These are phyloP conservation scores for Thalassiosira mediterranea DNA, from an alignment of 352 stramenopile genomes.

Conservation along the genomic window DNA sequence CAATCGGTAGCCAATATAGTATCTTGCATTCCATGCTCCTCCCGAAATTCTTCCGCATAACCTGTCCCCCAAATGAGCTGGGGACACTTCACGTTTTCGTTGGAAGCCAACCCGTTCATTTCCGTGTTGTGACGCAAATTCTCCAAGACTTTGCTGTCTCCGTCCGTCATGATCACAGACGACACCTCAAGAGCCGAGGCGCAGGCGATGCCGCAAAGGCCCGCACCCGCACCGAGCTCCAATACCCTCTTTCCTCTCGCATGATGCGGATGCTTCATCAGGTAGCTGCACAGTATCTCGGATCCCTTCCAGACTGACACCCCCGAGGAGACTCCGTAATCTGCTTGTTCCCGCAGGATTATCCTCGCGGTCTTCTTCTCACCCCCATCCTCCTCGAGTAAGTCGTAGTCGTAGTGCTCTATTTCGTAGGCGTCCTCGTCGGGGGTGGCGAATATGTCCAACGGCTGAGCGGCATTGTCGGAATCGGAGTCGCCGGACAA, in stretches of 20 bases:
- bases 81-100: conserved; percentile 5
- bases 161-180: conserved; percentile 28
- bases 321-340: too few relatives aligned
- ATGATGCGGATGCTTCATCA: conserved; percentile 1
- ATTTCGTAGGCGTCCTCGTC: too few relatives aligned
- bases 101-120: conserved; percentile 1
- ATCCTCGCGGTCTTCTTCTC: too few relatives aligned
- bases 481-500: too few relatives aligned
- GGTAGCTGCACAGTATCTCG: conserved; percentile 3
- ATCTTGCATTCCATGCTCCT: conserved; percentile 22
- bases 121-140: conserved; percentile 28
- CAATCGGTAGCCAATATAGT: conserved; percentile 23
- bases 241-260: conserved; percentile 3
- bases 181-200: background rate
- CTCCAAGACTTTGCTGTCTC: conserved; percentile 11
- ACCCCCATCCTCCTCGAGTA: too few relatives aligned
- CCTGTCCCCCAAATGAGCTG: conserved; percentile 34
- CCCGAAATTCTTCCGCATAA: conserved; percentile 8
- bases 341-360: too few relatives aligned
- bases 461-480: too few relatives aligned
- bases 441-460: too few relatives aligned
- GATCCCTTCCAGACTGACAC: conserved; percentile 14
- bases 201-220: conserved; percentile 23
- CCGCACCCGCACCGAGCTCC: conserved; percentile 22
- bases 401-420: too few relatives aligned